These are phyloP conservation scores for Claviceps sp. DNA, from an alignment of 2,329 filamentous ascomycete genomes.

Conservation along the genomic window DNA sequence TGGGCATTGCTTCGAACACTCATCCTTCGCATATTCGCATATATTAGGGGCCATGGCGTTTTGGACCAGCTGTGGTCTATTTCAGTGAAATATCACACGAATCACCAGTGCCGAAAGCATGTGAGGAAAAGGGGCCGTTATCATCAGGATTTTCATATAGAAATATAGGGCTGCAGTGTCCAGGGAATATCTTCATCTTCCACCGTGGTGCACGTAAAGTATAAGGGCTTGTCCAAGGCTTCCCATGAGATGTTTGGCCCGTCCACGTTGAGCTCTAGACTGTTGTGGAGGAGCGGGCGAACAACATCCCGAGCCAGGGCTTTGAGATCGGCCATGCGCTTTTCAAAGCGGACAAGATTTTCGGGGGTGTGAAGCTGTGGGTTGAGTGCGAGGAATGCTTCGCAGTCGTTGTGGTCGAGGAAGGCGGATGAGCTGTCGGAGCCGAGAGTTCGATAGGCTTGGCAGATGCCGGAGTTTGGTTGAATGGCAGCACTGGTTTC, in stretches of 20 bases:
- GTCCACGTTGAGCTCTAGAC: constrained; percentile 62
- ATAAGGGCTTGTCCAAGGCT: constrained; percentile 29
- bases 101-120: too few relatives aligned
- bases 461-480: constrained; percentile 46
- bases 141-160: too few relatives aligned
- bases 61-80: too few relatives aligned
- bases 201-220: constrained; percentile 38
- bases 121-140: too few relatives aligned
- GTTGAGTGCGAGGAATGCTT: constrained; percentile 73
- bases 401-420: constrained; percentile 75
- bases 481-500: too few relatives aligned
- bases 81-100: too few relatives aligned
- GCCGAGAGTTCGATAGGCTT: constrained; percentile 67
- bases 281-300: constrained; percentile 72
- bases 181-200: constrained; percentile 38
- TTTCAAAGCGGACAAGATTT: constrained; percentile 75
- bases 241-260: constrained; percentile 18
- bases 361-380: constrained; percentile 77
- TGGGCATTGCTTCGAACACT: too few relatives aligned
- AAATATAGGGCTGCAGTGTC: constrained; percentile 12
- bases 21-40: too few relatives aligned
- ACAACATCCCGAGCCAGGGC: constrained; percentile 70
- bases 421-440: constrained; percentile 47
- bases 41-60: too few relatives aligned
- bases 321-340: constrained; percentile 80